Evolutionary conservation across 805 yeast species (phyloP).

Genomic region (Metschnikowia colocasiae): DNA sequence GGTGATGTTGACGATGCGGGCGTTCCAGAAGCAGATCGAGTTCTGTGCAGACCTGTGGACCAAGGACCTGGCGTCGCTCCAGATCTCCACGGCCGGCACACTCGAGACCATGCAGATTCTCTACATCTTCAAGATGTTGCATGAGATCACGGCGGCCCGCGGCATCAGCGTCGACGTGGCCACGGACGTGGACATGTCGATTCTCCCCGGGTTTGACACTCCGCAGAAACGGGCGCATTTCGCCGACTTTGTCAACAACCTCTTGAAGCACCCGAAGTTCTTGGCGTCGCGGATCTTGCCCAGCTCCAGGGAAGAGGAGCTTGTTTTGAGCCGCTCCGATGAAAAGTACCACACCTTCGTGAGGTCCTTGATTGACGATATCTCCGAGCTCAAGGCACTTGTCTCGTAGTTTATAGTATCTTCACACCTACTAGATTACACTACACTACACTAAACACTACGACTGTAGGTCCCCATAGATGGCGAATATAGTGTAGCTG

Average conservation of each 20-base stretch:
- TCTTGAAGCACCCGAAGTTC: slow-evolving; percentile 84
- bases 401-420: slow-evolving; percentile 19
- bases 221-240: slow-evolving; percentile 58
- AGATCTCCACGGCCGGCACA: slow-evolving; percentile 34
- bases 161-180: slow-evolving; percentile 27
- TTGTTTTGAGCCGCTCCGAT: slow-evolving; percentile 48
- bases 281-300: slow-evolving; percentile 65
- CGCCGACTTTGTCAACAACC: slow-evolving; percentile 58
- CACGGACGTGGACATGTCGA: slow-evolving; percentile 25
- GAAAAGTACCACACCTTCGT: slow-evolving; percentile 31
- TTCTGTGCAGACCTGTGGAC: slow-evolving; percentile 69
- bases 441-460: no score
- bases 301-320: slow-evolving; percentile 62
- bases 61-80: slow-evolving; percentile 44
- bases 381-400: slow-evolving; percentile 50
- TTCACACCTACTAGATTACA: no score
- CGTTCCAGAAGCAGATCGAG: slow-evolving; percentile 63
- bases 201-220: slow-evolving; percentile 60
- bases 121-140: slow-evolving; percentile 56
- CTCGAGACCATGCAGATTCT: slow-evolving; percentile 56
- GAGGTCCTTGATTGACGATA: slow-evolving; percentile 45
- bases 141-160: slow-evolving; percentile 49
- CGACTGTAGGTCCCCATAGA: no score
- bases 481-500: no score
- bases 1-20: slow-evolving; percentile 54